Evolutionary conservation across 176 grass and related monocot genomes (phyloP), one percentile per base, ranked within the genome.

Genomic region (Carex cristatella): DNA sequence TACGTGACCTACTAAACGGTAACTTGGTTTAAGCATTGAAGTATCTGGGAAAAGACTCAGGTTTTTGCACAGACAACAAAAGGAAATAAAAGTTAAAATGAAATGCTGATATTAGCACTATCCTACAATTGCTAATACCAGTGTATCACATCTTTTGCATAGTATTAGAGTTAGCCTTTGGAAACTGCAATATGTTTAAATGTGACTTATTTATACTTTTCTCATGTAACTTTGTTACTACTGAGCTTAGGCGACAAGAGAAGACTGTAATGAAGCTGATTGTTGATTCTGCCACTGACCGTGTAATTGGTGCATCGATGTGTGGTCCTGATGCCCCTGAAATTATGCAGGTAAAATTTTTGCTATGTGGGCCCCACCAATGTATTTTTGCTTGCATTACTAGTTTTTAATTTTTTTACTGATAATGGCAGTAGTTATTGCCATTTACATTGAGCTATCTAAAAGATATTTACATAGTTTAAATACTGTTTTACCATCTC

Each of bases 291-390:
- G 90, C 90, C 63, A 90, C 91, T 0, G 90, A 97, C 35, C 82
- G 62, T 84, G 94, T 97, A 55, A 85, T 97, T 44, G 94, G 94
- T 83, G 90, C 90, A 85, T 97, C 94, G 9, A 97, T 97, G 91
- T 97, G 94, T 63, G 91, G 94, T 59, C 90, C 91, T 84, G 94
- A 97, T 81, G 94, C 94, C 67, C 81, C 94, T 82, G 94, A 97
- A 82, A 97, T 97, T 60, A 94, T 97, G 71, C 94, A 97, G 91
- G 94, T 97, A 77, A 58, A 61, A 19, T 63, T 35, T 57, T 30
- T 16, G 15, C 54, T 9, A 65, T 2, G 23, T 70, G 49, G 12
- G 1, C 28, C n/a, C 3, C 48, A 44, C 3, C 7, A 78, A 64
- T 61, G 18, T 13, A 15, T 70, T 83, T 2, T 35, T 54, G 13